Evolutionary conservation across 805 yeast genomes (phyloP).

Genomic region (Kregervanrija pseudodelftensis): DNA sequence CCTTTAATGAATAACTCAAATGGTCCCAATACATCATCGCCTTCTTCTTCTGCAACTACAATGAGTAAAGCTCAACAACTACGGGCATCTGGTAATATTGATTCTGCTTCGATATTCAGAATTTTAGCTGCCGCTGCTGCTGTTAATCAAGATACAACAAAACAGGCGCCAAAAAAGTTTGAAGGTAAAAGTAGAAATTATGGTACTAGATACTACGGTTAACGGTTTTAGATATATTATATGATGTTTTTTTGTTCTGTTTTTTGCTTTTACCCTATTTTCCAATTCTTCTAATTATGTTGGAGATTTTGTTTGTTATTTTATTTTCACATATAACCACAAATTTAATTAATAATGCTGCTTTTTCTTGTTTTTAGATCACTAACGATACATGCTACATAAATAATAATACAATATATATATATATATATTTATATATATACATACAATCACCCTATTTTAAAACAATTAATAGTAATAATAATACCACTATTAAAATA

Average conservation of each 20-base stretch:
- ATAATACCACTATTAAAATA: conserved; percentile 34
- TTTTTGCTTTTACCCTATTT: neutral
- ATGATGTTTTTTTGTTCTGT: neutral
- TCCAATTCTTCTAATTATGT: neutral
- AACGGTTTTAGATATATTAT: neutral
- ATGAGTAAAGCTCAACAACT: neutral
- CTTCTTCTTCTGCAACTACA: conserved; percentile 2
- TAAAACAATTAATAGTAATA: conserved; percentile 36
- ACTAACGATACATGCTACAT: neutral
- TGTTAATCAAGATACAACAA: neutral
- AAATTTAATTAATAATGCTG: no score
- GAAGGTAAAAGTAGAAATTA: no score
- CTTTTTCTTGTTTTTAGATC: neutral
- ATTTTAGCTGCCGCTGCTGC: conserved; percentile 9
- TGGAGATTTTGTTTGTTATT: neutral
- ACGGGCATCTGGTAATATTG: neutral
- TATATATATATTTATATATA: neutral
- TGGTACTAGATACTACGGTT: no score
- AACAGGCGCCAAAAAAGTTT: no score
- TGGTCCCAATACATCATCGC: conserved; percentile 2
- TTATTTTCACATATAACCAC: neutral
- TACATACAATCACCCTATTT: conserved; percentile 15
- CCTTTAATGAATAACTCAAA: conserved; percentile 27
- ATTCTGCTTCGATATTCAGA: conserved; percentile 10
- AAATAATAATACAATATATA: neutral